Evolutionary conservation across 768 basidiomycete genomes (phyloP).

Genomic region (Austroboletus festivus): DNA sequence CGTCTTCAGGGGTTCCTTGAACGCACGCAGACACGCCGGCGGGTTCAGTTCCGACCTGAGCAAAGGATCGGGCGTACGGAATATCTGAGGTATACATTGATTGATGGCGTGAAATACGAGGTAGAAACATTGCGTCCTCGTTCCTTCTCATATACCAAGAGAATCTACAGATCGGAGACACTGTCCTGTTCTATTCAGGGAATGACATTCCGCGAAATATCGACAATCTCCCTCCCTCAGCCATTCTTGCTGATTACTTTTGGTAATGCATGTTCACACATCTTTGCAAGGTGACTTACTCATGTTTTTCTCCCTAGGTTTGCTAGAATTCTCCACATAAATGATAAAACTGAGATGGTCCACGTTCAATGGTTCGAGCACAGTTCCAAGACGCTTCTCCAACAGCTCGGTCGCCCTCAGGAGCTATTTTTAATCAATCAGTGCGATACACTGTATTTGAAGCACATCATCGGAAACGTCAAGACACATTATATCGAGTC

Average conservation of each 20-base stretch:
- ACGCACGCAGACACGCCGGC: constrained; percentile 14
- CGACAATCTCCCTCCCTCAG: constrained; percentile 35
- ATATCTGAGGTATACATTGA: constrained; percentile 37
- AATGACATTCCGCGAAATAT: constrained; percentile 34
- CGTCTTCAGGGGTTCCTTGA: constrained; percentile 23
- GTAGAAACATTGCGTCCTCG: constrained; percentile 29
- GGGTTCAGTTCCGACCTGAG: constrained; percentile 20
- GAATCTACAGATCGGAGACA: constrained; percentile 56
- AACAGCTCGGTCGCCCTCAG: constrained; percentile 56
- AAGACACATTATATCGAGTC: constrained; percentile 36
- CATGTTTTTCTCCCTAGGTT: constrained; percentile 49
- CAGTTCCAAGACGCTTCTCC: constrained; percentile 55
- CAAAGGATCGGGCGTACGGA: constrained; percentile 36
- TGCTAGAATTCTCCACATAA: constrained; percentile 56
- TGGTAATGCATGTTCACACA: constrained; percentile 42
- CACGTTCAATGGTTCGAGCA: constrained; percentile 81
- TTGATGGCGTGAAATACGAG: constrained; percentile 44
- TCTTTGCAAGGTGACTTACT: neutral
- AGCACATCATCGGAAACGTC: constrained; percentile 47
- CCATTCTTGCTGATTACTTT: constrained; percentile 55
- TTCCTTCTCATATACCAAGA: neutral
- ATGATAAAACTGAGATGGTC: constrained; percentile 38
- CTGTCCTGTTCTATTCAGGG: constrained; percentile 49
- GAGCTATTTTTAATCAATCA: constrained; percentile 62
- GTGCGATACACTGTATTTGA: constrained; percentile 45